Percentiles rank a stretch among this genome's conserved stretches.
Evolutionary conservation across 2,329 filamentous ascomycete genomes (phyloP).

Genomic region (Aspergillus brunneoviolaceus): DNA sequence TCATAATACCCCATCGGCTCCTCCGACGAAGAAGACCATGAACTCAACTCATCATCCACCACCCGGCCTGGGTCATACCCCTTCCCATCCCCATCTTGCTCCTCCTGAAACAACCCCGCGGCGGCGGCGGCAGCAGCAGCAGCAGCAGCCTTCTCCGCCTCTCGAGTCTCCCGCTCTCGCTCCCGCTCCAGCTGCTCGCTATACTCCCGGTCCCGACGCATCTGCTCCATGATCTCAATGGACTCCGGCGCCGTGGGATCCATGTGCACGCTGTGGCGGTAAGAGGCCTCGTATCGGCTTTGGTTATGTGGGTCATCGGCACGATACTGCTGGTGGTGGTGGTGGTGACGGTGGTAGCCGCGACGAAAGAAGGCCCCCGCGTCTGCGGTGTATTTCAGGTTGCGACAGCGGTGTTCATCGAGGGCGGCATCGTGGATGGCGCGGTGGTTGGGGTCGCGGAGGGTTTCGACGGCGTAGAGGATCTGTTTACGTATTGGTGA

Average conservation of each 20-base stretch:
- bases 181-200: conserved; percentile 10
- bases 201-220: conserved; percentile 8
- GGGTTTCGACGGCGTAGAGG: conserved; percentile 33
- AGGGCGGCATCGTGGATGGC: conserved; percentile 30
- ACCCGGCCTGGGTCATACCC: background rate
- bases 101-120: background rate
- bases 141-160: background rate
- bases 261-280: conserved; percentile 32
- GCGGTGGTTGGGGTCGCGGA: conserved; percentile 31
- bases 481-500: conserved; percentile 23
- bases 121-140: background rate
- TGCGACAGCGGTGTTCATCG: conserved; percentile 24
- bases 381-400: conserved; percentile 8
- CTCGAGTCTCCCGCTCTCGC: conserved; percentile 3
- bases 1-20: background rate
- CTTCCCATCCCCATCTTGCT: background rate
- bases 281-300: conserved; percentile 8
- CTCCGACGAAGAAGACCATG: background rate
- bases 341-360: background rate
- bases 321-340: background rate
- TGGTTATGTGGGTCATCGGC: background rate
- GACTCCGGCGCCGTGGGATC: conserved; percentile 25
- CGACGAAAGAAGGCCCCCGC: no score
- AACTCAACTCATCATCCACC: background rate
- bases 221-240: background rate